These are phyloP conservation scores for Vaucheria bursata DNA, from an alignment of 352 stramenopile genomes.

Conservation along the genomic window DNA sequence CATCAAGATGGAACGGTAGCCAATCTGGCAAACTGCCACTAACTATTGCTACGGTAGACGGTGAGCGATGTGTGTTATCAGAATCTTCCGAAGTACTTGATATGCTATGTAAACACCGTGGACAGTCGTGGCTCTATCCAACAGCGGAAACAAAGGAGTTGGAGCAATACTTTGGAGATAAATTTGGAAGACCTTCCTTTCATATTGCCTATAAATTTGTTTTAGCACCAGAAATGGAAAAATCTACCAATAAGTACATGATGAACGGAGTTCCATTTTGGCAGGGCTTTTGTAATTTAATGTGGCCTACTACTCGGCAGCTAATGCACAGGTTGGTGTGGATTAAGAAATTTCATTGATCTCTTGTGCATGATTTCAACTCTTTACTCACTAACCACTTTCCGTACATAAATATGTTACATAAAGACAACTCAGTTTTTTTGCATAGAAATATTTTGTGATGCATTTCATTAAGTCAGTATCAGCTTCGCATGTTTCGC, in stretches of 20 bases:
- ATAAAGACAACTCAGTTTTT: too few species aligned
- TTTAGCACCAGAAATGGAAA: background rate
- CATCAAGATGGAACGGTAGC: background rate
- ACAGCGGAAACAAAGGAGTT: background rate
- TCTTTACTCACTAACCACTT: too few species aligned
- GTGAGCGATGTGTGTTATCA: background rate
- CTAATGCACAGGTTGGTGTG: background rate
- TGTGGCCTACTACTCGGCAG: background rate
- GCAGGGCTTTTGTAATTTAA: background rate
- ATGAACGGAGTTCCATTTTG: background rate
- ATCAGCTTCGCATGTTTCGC: too few species aligned
- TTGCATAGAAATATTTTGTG: too few species aligned
- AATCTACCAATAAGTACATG: background rate
- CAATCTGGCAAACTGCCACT: constrained; percentile 2
- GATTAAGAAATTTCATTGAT: too few species aligned
- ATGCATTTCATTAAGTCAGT: too few species aligned
- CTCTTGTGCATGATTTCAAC: too few species aligned
- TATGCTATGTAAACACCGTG: background rate
- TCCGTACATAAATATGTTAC: too few species aligned
- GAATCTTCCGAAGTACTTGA: background rate
- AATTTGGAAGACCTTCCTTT: background rate
- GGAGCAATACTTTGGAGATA: background rate
- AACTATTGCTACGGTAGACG: background rate
- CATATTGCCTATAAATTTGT: background rate
- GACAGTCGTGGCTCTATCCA: constrained; percentile 2